Evolutionary conservation across 192 early-diverging fungal species (phyloP), one percentile per base, ranked within the genome.

Genomic region (Rhizophagus clarus): DNA sequence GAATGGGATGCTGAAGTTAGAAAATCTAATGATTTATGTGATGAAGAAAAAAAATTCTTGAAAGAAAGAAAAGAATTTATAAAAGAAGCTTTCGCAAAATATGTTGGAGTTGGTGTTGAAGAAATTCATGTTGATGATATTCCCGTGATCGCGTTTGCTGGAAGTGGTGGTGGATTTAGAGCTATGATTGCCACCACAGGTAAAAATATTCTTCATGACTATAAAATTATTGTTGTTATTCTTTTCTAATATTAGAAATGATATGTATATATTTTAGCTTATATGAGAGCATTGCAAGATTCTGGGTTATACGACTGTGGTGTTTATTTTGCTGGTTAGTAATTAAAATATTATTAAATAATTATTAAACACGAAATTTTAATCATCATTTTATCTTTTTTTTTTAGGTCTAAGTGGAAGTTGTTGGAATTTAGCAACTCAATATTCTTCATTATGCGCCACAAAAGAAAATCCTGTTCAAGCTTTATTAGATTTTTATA

Each of bases 121-220:
- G 88, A 92, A n/a, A 79, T 96, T 26, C 86, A 94, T 67, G 81
- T 80, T 24, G 86, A 87, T 20, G 92, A 96, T 76, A 88, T 96
- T 26, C 94, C 94, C 24, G 70, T 91, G 1, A 88, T 96, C 68
- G 91, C 87, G 9, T 77, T 93, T 78, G 92, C 92, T n/a, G 91
- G 90, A 72, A 89, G 92, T 76, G 95, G 95, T 37, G 95, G 95
- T 15, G 95, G 95, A 2, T 94, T 90, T 82, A 90, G 94, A 7
- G 94, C 95, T 9, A 96, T 96, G 95, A 81, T 95, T 47, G 89
- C 91, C 12, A 90, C 88, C 22, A 78, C 89, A 17, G 93, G 76
- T 78, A 66, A 64, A 28, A 12, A 1, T 29, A 60, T n/a, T 15
- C 22, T 32, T 51, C 20, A 8, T 74, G 11, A 6, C 14, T 29